phyloP scores from a whole-genome alignment of 352 stramenopile species.

The Globisporangium sylvaticum region DNA sequence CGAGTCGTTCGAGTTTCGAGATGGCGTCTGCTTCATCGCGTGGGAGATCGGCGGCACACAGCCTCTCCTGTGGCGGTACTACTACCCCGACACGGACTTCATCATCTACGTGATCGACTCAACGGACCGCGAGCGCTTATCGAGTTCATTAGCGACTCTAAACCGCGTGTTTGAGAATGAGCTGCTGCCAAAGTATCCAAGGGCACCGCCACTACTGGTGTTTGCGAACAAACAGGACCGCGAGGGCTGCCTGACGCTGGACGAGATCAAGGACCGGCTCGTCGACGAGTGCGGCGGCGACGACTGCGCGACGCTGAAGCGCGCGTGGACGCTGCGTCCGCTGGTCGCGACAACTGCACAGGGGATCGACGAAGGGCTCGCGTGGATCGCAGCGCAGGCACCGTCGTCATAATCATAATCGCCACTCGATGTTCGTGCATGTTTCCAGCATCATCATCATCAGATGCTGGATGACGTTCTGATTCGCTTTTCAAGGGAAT shows the following conservation, averaged over 20 bases:
- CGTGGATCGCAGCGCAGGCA: background rate
- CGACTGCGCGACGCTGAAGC: background rate
- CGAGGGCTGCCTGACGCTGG: background rate
- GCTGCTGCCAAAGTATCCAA: too few relatives aligned
- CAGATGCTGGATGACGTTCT: background rate
- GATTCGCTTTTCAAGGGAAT: background rate
- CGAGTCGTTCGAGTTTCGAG: slow-evolving; percentile 14
- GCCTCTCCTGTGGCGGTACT: slow-evolving; percentile 21
- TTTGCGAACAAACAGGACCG: slow-evolving; percentile 14
- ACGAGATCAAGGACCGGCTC: background rate
- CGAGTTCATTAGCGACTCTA: slow-evolving; percentile 17
- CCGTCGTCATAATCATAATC: background rate
- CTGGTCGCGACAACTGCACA: background rate
- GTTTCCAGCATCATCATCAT: too few relatives aligned
- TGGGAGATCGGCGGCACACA: slow-evolving; percentile 23
- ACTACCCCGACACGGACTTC: slow-evolving; percentile 32
- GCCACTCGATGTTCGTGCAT: too few relatives aligned
- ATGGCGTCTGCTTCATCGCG: slow-evolving; percentile 11
- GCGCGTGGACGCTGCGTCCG: background rate
- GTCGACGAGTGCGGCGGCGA: background rate
- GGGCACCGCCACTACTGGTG: background rate
- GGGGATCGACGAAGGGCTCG: background rate
- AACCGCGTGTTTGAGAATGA: slow-evolving; percentile 16
- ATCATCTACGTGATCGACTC: slow-evolving; percentile 30
- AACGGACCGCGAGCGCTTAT: slow-evolving; percentile 22